These are phyloP conservation scores for Cyanidium caldarium DNA, from an alignment of 23 red algal genomes.

Conservation along the genomic window DNA sequence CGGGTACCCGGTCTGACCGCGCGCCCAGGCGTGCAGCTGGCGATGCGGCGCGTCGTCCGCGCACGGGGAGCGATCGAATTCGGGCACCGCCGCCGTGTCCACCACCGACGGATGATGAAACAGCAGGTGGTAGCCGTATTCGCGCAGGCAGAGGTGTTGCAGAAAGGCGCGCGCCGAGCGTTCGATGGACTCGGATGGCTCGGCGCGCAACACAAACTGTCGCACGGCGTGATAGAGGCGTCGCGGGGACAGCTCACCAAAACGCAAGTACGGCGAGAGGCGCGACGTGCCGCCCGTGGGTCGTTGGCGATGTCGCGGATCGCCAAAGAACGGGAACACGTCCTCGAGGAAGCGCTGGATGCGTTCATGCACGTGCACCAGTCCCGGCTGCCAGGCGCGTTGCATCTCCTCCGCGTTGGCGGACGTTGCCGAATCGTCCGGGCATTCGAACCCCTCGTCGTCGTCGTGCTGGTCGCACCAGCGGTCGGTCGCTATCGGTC, in stretches of 20 bases:
- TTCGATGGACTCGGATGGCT: constrained; percentile 7
- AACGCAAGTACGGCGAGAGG: constrained; percentile 80
- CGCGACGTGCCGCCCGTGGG: constrained; percentile 27
- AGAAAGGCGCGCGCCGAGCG: constrained; percentile 45
- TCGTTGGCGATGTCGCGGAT: background rate
- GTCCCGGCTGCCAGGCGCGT: background rate
- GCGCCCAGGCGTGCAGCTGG: constrained; percentile 18
- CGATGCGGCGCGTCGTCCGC: constrained; percentile 24
- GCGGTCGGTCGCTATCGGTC: too few species aligned
- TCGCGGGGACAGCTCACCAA: constrained; percentile 81
- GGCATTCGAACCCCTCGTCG: too few species aligned
- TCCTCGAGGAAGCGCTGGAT: background rate
- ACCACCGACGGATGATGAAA: constrained; percentile 40
- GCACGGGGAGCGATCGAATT: constrained; percentile 71
- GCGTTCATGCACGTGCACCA: background rate
- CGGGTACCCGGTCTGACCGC: constrained; percentile 76
- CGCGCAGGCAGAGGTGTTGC: constrained; percentile 76
- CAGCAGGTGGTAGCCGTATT: constrained; percentile 84
- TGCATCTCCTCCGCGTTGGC: background rate
- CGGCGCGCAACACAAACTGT: background rate
- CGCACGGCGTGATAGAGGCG: constrained; percentile 43
- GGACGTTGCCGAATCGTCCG: too few species aligned
- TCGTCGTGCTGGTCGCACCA: too few species aligned
- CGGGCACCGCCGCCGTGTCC: constrained; percentile 43
- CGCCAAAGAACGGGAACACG: background rate